A percentile compares a stretch with the other conserved stretches of the same genome.
Evolutionary conservation across 306 rosid genomes (phyloP).

Genomic region (Cyamopsis tetragonoloba): DNA sequence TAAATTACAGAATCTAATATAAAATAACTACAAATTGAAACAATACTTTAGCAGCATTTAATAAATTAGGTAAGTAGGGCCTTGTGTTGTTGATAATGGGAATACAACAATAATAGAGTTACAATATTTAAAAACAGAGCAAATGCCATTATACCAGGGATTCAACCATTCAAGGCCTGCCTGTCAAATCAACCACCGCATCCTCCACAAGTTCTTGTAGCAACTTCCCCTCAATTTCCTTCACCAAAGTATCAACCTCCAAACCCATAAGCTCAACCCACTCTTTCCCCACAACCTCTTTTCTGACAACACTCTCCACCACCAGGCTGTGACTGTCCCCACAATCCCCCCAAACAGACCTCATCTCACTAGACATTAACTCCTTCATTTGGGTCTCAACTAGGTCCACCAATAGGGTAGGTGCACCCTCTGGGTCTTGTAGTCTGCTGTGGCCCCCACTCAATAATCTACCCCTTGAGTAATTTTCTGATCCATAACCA

Average conservation of each 20-base stretch:
- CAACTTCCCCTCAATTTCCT: constrained; percentile 74
- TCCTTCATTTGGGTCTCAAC: constrained; percentile 72
- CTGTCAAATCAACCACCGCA: constrained; percentile 71
- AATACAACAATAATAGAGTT: constrained; percentile 56
- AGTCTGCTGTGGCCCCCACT: constrained; percentile 39
- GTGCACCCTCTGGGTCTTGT: constrained; percentile 37
- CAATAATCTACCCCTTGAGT: constrained; percentile 31
- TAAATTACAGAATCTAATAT: constrained; percentile 14
- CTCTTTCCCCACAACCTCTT: constrained; percentile 78
- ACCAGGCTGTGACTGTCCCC: constrained; percentile 71
- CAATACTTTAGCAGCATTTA: constrained; percentile 27
- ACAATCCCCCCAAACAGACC: constrained; percentile 49
- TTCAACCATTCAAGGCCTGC: constrained; percentile 37
- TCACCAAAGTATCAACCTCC: constrained; percentile 67
- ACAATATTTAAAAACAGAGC: constrained; percentile 29
- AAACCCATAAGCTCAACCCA: constrained; percentile 62
- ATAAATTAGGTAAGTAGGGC: constrained; percentile 40
- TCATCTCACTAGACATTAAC: constrained; percentile 45
- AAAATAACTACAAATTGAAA: constrained; percentile 18
- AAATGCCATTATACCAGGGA: constrained; percentile 30
- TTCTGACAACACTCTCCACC: constrained; percentile 68
- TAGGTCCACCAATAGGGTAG: constrained; percentile 51
- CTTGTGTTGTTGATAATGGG: constrained; percentile 42
- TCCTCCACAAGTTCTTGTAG: constrained; percentile 87
- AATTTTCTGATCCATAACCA: constrained; percentile 43